These are phyloP conservation scores for Setomelanomma holmii DNA, from an alignment of 2,329 filamentous ascomycete genomes.

Conservation along the genomic window DNA sequence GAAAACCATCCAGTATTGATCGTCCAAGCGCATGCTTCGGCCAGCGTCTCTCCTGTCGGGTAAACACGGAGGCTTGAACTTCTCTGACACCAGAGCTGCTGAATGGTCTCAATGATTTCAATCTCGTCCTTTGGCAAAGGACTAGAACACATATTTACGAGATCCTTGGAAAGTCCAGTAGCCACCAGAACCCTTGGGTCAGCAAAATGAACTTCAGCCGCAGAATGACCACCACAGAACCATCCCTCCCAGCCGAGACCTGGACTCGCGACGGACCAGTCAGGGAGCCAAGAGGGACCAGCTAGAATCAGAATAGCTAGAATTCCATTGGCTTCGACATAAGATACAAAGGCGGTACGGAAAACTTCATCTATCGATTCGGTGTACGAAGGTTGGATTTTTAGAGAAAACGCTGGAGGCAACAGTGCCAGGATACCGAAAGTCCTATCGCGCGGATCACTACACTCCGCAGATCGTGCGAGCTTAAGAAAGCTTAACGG, in stretches of 20 bases:
- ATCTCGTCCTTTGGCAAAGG: neutral
- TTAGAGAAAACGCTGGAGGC: neutral
- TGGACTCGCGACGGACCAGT: neutral
- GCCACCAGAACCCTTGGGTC: neutral
- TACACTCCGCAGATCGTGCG: neutral
- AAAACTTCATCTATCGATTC: neutral
- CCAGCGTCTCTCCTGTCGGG: neutral
- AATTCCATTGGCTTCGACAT: neutral
- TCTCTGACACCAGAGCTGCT: neutral
- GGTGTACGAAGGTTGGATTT: neutral
- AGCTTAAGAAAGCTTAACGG: neutral
- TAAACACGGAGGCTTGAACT: too few relatives aligned
- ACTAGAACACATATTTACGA: neutral
- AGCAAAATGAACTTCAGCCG: neutral
- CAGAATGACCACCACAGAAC: neutral
- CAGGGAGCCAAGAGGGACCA: conserved; percentile 4
- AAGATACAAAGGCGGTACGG: neutral
- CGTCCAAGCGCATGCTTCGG: neutral
- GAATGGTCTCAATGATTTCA: too few relatives aligned
- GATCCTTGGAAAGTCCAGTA: neutral
- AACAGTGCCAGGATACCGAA: conserved; percentile 1
- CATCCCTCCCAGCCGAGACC: neutral
- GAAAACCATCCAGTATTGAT: neutral
- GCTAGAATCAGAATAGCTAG: neutral
- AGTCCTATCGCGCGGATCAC: conserved; percentile 1